Base-by-base conservation (phyloP, 2,329 filamentous ascomycete genomes). In the Paracorniculantispora psalliotae region DNA sequence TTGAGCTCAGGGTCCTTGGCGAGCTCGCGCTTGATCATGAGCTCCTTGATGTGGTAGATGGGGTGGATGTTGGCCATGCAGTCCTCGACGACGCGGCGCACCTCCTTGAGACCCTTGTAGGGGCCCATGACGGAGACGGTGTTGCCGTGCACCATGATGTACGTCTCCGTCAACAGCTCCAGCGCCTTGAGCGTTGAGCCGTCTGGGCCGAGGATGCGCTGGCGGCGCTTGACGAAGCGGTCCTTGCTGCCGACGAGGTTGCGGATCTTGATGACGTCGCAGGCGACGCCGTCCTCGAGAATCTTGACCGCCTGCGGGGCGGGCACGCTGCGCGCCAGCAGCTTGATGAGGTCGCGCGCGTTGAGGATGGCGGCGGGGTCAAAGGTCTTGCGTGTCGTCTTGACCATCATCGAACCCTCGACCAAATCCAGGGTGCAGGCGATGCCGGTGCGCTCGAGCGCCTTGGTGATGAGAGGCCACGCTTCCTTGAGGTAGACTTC, bases 61-160 rank as follows among this genome's bases (percentile, higher is more conserved):
- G 96, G 91, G 76, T 99, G 94, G 59, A 97, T 86, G 71, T 99
- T 99, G 68, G 85, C 84, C 94, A 99, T 97, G 77, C 92, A 96
- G 74, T 97, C 93, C 73, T 96, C 90, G 39, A 97, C 85, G 21
- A 97, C 86, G 55, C 92, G 83, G 49, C 94, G 86, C 30, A 97
- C 86, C 68, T 97, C 93, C 76, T 97, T 97, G 49, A 99, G 75
- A 2, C 91, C 92, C 74, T 96, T 96, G 78, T 89, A 97, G 0
- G 88, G 86, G 0, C 94, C 94, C 90, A 99, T 97, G 5, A 84
- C 88, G 0, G 87, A 86, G 28, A 99, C 94, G 0, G 94, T 97
- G 74, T 96, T 97, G 65, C 94, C 94, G 73, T 99, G 94, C 1
- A 99, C 94, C 44, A 97, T 82, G 56, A 99, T 90, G 73, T 97